phyloP scores from a whole-genome alignment of 208 protist species.

The Herpetomonas tarakana region DNA sequence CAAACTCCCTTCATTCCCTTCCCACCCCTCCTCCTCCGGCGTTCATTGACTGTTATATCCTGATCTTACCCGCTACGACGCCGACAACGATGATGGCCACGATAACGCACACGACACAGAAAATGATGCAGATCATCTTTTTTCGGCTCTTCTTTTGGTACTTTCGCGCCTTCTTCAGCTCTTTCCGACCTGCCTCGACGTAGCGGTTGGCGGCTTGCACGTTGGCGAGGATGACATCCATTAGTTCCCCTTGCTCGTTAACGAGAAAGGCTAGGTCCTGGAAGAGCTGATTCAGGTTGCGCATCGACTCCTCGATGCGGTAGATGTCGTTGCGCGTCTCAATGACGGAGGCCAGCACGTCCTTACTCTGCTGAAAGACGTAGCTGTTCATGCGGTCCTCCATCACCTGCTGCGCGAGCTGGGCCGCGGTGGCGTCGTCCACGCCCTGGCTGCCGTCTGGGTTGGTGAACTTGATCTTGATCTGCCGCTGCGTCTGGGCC shows the following conservation, averaged over 20 bases:
- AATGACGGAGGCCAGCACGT: conserved; percentile 75
- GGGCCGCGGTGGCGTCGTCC: conserved; percentile 63
- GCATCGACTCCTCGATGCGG: conserved; percentile 87
- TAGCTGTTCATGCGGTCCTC: conserved; percentile 71
- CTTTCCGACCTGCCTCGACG: conserved; percentile 54
- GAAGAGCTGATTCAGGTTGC: conserved; percentile 85
- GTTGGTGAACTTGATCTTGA: conserved; percentile 90
- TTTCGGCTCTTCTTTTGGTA: conserved; percentile 76
- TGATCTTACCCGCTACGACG: conserved; percentile 27
- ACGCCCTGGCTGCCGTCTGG: conserved; percentile 60
- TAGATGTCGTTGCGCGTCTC: conserved; percentile 90
- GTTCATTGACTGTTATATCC: too few relatives aligned
- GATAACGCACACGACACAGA: conserved; percentile 36
- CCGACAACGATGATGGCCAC: conserved; percentile 45
- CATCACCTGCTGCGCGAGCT: conserved; percentile 74
- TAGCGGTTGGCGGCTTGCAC: conserved; percentile 49
- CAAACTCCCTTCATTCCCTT: too few relatives aligned
- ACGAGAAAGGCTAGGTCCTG: conserved; percentile 88
- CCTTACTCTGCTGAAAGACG: conserved; percentile 90
- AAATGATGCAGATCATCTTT: conserved; percentile 69
- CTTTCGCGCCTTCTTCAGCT: conserved; percentile 75
- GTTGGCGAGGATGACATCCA: conserved; percentile 86
- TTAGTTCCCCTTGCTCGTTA: conserved; percentile 82
- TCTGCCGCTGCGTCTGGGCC: conserved; percentile 82
- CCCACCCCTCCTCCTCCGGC: not conserved